These are phyloP conservation scores for Trichoderma asperelloides DNA, from an alignment of 495 filamentous ascomycete species.

Conservation along the genomic window DNA sequence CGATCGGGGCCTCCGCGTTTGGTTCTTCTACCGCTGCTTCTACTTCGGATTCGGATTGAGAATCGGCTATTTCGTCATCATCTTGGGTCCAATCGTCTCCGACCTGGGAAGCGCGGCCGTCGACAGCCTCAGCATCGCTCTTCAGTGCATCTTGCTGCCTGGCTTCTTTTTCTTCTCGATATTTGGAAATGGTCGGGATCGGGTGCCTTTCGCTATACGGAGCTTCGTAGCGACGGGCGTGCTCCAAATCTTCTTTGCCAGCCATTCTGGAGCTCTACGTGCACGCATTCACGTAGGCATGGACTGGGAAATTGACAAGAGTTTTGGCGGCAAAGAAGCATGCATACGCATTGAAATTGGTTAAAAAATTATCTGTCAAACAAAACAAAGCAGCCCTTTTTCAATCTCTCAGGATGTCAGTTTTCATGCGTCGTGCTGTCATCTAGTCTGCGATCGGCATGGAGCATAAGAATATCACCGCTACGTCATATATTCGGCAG, in stretches of 20 bases:
- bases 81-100: constrained; percentile 53
- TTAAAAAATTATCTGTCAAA: too few species aligned
- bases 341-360: not conserved
- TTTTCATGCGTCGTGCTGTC: too few species aligned
- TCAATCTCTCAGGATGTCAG: too few species aligned
- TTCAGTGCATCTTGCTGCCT: constrained; percentile 29
- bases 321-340: not conserved
- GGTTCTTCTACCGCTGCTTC: too few species aligned
- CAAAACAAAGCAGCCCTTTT: too few species aligned
- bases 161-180: constrained; percentile 45
- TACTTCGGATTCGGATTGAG: constrained; percentile 11
- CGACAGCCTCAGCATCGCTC: constrained; percentile 15
- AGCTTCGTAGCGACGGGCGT: not conserved
- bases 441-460: not conserved
- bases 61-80: constrained; percentile 21
- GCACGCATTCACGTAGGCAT: not conserved
- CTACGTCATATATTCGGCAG: not conserved
- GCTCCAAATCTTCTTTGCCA: constrained; percentile 6
- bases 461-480: not conserved
- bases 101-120: constrained; percentile 26
- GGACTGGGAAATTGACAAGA: not conserved
- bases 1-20: constrained; percentile 8
- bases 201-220: constrained; percentile 29
- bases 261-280: not conserved
- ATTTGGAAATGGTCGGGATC: constrained; percentile 54